These are phyloP conservation scores for Fusarium nygamai DNA, from an alignment of 2,329 filamentous ascomycete species.

Conservation along the genomic window DNA sequence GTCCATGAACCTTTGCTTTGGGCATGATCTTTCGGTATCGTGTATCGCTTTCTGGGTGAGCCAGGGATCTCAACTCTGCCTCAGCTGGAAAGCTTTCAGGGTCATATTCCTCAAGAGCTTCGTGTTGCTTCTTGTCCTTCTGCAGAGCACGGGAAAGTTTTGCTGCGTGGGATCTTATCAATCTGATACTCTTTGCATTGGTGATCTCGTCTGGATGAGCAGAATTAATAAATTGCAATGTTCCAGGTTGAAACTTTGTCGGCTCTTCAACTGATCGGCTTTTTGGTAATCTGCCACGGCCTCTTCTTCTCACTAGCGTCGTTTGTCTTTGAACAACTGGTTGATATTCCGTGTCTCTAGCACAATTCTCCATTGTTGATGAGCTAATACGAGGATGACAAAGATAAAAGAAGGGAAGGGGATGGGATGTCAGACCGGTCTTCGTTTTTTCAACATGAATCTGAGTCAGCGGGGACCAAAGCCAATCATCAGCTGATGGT, in stretches of 20 bases:
- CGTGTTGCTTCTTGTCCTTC: not conserved
- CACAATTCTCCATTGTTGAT: not conserved
- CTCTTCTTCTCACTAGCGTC: not conserved
- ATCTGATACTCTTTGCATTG: not conserved
- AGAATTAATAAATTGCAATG: slow-evolving; percentile 8
- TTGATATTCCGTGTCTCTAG: not conserved
- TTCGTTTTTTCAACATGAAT: not conserved
- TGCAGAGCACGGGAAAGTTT: not conserved
- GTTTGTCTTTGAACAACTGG: not conserved
- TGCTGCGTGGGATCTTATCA: slow-evolving; percentile 13
- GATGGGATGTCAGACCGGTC: not conserved
- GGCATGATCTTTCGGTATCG: not conserved
- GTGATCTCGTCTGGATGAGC: not conserved
- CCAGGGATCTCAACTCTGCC: not conserved
- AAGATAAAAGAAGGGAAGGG: not conserved
- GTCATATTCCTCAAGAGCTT: not conserved
- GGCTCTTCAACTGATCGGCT: not conserved
- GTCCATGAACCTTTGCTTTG: not conserved
- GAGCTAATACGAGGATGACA: not conserved
- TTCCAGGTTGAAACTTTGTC: not conserved
- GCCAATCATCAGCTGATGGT: not conserved
- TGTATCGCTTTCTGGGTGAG: too few relatives aligned
- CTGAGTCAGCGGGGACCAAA: not conserved
- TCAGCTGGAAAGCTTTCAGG: too few relatives aligned
- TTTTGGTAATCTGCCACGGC: not conserved